Percentiles rank a stretch among this genome's conserved stretches.
These are phyloP conservation scores for Panus rudis DNA, from an alignment of 768 basidiomycete genomes.

Conservation along the genomic window DNA sequence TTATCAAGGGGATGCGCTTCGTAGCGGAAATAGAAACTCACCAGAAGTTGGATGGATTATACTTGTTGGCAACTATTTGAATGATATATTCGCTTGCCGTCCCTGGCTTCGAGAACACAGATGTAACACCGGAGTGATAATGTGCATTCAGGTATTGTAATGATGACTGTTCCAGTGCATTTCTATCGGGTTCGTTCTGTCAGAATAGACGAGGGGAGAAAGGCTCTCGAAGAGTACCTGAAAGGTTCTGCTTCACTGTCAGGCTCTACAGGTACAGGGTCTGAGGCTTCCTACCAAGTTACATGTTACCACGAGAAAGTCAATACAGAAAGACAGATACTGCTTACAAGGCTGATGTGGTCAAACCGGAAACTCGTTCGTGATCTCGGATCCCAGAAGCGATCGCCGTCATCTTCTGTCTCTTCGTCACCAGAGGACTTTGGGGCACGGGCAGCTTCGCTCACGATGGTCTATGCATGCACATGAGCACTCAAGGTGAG, in stretches of 20 bases:
- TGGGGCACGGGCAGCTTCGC: constrained; percentile 48
- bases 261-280: constrained; percentile 56
- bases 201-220: not conserved
- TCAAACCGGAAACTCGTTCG: constrained; percentile 78
- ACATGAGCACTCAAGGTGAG: not conserved
- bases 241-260: constrained; percentile 65
- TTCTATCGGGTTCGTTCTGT: constrained; percentile 31
- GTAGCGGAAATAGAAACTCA: constrained; percentile 24
- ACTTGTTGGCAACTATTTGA: constrained; percentile 92
- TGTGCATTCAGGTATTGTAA: constrained; percentile 72
- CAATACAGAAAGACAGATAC: not conserved
- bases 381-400: constrained; percentile 81
- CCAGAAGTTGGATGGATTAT: constrained; percentile 93
- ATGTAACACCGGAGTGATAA: constrained; percentile 70
- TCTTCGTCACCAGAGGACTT: constrained; percentile 13
- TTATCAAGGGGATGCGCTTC: too few species aligned
- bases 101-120: constrained; percentile 56
- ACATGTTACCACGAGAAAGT: not conserved
- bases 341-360: constrained; percentile 71
- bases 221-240: constrained; percentile 41
- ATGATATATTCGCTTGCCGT: constrained; percentile 48
- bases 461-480: constrained; percentile 71
- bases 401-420: constrained; percentile 43
- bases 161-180: constrained; percentile 62
- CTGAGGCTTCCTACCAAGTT: constrained; percentile 60